Evolutionary conservation across 176 grass and related monocot species (phyloP).

Genomic region (Hordeum marinum): DNA sequence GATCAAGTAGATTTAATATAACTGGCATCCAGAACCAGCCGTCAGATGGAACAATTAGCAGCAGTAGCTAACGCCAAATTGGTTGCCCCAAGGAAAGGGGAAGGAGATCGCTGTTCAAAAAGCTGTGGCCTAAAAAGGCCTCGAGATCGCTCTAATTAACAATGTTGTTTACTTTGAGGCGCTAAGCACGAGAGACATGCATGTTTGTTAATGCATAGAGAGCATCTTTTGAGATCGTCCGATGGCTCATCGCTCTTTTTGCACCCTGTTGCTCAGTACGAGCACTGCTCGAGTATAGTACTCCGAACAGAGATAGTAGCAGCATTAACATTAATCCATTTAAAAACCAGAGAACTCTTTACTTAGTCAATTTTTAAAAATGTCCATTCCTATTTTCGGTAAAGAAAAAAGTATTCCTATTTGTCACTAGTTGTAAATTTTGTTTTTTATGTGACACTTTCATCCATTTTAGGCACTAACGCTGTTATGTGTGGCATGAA

Average conservation of each 20-base stretch:
- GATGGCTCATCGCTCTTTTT: background rate
- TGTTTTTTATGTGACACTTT: too few species aligned
- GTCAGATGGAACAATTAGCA: background rate
- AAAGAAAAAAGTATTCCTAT: too few species aligned
- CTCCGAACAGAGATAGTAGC: too few species aligned
- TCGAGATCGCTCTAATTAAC: constrained; percentile 33
- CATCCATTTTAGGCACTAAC: too few species aligned
- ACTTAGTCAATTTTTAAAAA: too few species aligned
- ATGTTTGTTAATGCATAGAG: background rate
- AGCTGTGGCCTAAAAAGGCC: constrained; percentile 32
- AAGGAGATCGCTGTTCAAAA: constrained; percentile 30
- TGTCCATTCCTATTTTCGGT: too few species aligned
- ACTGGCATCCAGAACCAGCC: background rate
- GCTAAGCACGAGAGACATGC: constrained; percentile 31
- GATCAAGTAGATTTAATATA: background rate
- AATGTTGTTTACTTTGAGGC: background rate
- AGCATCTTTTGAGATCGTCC: background rate
- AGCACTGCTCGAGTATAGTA: too few species aligned
- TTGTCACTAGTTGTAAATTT: too few species aligned
- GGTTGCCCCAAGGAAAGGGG: background rate
- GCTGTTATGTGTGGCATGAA: too few species aligned
- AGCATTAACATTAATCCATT: too few species aligned
- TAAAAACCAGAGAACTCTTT: too few species aligned
- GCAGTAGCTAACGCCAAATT: background rate
- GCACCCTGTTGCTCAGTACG: background rate